phyloP scores from a whole-genome alignment of 2,329 filamentous ascomycete genomes.

The Sporothrix humicola region DNA sequence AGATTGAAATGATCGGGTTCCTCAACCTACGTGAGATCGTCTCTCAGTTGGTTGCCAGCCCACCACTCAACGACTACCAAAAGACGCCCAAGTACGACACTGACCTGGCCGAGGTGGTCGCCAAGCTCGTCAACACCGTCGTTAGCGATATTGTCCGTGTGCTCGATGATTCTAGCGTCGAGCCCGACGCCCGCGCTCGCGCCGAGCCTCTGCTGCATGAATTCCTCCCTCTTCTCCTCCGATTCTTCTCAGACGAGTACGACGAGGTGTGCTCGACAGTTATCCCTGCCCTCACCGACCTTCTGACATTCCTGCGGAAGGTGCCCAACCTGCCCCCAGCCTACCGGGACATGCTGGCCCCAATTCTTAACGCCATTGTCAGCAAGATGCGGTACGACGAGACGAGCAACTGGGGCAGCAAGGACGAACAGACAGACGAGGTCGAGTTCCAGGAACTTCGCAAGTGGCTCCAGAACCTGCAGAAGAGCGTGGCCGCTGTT shows the following conservation, averaged over 20 bases:
- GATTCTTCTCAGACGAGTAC: slow-evolving; percentile 97
- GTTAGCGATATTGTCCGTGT: slow-evolving; percentile 86
- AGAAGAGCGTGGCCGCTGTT: slow-evolving; percentile 89
- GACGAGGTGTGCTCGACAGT: slow-evolving; percentile 97
- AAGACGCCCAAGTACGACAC: slow-evolving; percentile 89
- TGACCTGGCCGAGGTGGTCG: slow-evolving; percentile 91
- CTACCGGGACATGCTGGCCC: slow-evolving; percentile 81
- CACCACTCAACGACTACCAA: slow-evolving; percentile 77
- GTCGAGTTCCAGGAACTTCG: slow-evolving; percentile 96
- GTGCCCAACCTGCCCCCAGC: slow-evolving; percentile 72
- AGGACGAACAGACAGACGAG: slow-evolving; percentile 94
- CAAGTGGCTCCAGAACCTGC: slow-evolving; percentile 85
- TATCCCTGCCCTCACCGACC: slow-evolving; percentile 89
- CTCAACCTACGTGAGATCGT: slow-evolving; percentile 87
- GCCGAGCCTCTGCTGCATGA: slow-evolving; percentile 82
- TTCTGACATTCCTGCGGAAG: slow-evolving; percentile 88
- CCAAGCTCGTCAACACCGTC: slow-evolving; percentile 91
- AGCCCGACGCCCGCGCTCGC: slow-evolving; percentile 69
- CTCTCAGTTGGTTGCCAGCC: slow-evolving; percentile 81
- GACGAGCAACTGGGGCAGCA: slow-evolving; percentile 88
- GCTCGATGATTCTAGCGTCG: slow-evolving; percentile 70
- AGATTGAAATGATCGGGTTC: slow-evolving; percentile 91
- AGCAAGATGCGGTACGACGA: slow-evolving; percentile 98
- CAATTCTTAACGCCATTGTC: slow-evolving; percentile 89
- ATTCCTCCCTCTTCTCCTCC: slow-evolving; percentile 85